These are phyloP conservation scores for Evansstolkia leycettana DNA, from an alignment of 495 filamentous ascomycete species.

Conservation along the genomic window DNA sequence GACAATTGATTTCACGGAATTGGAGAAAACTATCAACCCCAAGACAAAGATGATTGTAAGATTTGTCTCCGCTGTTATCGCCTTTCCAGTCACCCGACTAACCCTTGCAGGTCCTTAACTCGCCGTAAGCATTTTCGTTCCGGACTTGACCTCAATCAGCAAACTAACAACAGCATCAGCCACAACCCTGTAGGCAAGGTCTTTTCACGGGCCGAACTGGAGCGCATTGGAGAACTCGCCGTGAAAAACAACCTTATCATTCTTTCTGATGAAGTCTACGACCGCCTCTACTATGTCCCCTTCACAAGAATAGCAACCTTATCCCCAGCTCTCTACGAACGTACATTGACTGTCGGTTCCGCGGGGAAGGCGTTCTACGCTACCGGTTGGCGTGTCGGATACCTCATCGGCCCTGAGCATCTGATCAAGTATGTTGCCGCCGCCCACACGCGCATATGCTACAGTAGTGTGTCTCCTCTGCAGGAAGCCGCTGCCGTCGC, in stretches of 20 bases:
- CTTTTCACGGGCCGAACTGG: constrained; percentile 71
- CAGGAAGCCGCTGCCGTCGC: constrained; percentile 96
- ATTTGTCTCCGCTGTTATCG: constrained; percentile 24
- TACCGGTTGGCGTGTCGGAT: constrained; percentile 94
- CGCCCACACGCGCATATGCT: constrained; percentile 94
- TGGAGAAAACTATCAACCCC: constrained; percentile 74
- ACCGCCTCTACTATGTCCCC: constrained; percentile 85
- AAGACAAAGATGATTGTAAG: constrained; percentile 93
- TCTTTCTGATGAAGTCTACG: constrained; percentile 91
- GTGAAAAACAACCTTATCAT: constrained; percentile 92
- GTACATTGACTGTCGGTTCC: constrained; percentile 87
- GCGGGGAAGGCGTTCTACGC: constrained; percentile 97
- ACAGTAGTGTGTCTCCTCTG: constrained; percentile 80
- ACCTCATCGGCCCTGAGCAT: constrained; percentile 78
- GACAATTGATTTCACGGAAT: constrained; percentile 68
- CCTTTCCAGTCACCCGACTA: background rate
- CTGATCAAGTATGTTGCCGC: constrained; percentile 86
- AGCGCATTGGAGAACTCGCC: constrained; percentile 77
- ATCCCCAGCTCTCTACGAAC: constrained; percentile 70
- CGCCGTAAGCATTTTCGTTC: constrained; percentile 18
- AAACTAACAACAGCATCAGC: constrained; percentile 18
- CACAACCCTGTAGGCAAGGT: constrained; percentile 98
- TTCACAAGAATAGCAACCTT: constrained; percentile 88
- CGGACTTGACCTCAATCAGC: background rate
- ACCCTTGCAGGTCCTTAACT: constrained; percentile 26